phyloP scores from a whole-genome alignment of 2,329 filamentous ascomycete genomes.

The Pseudogymnoascus sp. region DNA sequence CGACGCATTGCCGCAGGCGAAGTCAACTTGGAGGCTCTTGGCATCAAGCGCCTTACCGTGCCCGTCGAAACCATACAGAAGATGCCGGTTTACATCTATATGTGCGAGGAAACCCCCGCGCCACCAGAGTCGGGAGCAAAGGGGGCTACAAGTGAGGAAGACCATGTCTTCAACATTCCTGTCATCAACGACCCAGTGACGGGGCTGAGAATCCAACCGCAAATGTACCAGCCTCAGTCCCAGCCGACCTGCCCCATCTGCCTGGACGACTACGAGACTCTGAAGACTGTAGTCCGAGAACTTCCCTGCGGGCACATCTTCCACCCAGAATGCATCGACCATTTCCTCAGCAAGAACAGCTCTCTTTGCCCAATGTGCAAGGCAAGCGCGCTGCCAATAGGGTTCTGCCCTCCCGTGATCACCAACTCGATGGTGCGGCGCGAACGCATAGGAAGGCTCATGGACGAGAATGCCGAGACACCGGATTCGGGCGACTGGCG shows the following conservation, averaged over 20 bases:
- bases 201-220: constrained; percentile 6
- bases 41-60: constrained; percentile 73
- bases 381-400: constrained; percentile 62
- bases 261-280: constrained; percentile 66
- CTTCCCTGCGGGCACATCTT: constrained; percentile 88
- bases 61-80: constrained; percentile 61
- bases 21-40: constrained; percentile 76
- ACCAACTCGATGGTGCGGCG: constrained; percentile 82
- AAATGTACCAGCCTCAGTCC: constrained; percentile 41
- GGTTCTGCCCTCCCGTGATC: constrained; percentile 56
- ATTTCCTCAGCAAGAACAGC: constrained; percentile 67
- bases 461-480: not conserved
- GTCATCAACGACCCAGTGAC: constrained; percentile 9
- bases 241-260: constrained; percentile 90
- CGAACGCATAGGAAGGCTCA: constrained; percentile 53
- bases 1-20: constrained; percentile 68
- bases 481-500: constrained; percentile 40
- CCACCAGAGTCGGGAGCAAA: constrained; percentile 24
- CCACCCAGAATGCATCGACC: constrained; percentile 84
- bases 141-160: not conserved
- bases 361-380: constrained; percentile 91
- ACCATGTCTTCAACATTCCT: constrained; percentile 10
- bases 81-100: constrained; percentile 74
- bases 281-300: constrained; percentile 67
- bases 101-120: constrained; percentile 38